Conservation (phyloP, 1,284 basidiomycete species). For the Coniophora puteana region DNA sequence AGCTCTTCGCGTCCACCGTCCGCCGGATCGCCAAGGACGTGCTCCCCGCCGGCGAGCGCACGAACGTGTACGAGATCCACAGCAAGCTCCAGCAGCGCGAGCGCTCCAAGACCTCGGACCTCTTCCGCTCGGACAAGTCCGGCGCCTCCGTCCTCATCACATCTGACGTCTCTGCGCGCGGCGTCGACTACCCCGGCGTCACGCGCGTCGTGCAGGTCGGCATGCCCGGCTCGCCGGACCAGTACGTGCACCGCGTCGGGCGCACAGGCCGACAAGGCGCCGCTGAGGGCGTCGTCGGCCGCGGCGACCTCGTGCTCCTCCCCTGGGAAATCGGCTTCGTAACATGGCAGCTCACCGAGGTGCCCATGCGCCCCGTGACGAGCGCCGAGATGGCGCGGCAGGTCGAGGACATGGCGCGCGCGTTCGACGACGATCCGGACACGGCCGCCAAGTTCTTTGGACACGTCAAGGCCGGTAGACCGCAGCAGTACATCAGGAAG, state of each 20-base stretch:
- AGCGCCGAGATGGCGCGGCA: conserved; percentile 48
- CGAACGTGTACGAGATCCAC: conserved; percentile 82
- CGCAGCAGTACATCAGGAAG: no score
- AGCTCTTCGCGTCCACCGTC: conserved; percentile 69
- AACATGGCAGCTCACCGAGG: conserved; percentile 56
- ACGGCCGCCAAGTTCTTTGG: conserved; percentile 15
- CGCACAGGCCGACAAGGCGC: conserved; percentile 82
- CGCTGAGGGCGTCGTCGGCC: conserved; percentile 40
- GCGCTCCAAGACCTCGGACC: conserved; percentile 63
- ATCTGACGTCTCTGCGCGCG: conserved; percentile 89
- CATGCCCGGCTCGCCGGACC: conserved; percentile 65
- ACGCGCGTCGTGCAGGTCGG: conserved; percentile 95
- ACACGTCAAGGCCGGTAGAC: conserved; percentile 4
- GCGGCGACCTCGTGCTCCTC: conserved; percentile 85
- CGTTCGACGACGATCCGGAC: conserved; percentile 44
- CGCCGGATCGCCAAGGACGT: conserved; percentile 39
- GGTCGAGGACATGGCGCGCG: conserved; percentile 44
- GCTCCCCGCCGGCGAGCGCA: conserved; percentile 48
- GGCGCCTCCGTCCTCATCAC: conserved; percentile 75
- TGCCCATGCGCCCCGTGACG: conserved; percentile 69
- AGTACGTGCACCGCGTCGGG: conserved; percentile 92
- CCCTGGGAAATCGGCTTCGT: conserved; percentile 83
- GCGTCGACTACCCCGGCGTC: conserved; percentile 88
- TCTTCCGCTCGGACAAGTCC: conserved; percentile 62
- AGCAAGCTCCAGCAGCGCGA: conserved; percentile 66